Base-by-base conservation (phyloP, 495 filamentous ascomycete species). In the Talaromyces ruber region DNA sequence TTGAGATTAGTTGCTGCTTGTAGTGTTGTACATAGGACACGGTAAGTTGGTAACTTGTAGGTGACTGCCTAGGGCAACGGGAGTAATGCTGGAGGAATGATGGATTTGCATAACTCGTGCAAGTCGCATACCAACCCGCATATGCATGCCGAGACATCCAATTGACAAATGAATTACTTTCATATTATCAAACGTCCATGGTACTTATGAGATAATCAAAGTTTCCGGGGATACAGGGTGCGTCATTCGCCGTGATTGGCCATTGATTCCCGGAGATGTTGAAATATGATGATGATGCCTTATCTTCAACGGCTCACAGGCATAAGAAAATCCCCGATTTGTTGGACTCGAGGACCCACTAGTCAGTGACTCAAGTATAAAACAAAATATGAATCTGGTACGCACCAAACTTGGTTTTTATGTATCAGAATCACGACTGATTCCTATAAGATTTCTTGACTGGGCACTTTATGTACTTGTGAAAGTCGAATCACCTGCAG, bases 51-150 rank as follows among this genome's bases (percentile, higher is more conserved):
- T n/a, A n/a, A n/a, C n/a, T n/a, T n/a, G n/a, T n/a, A n/a, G n/a
- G n/a, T n/a, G n/a, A n/a, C n/a, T 12, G 14, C 12, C 51, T 54
- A 26, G 22, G 51, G 26, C 51, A 54, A 54, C 51, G 51, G 22
- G 51, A 54, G 51, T 2, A 54, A 54, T 54, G 51, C 24, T 54
- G 51, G 51, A 54, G 51, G 51, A 54, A 54, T 54, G 50, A 16
- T 26, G 14, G 9, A 52, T 4, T 1, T 18, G 43, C 16, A 21
- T 47, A 7, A 47, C 1, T 43, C 30, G 6, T 39, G 12, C 2
- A 21, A 47, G 43, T 47, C 16, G 18, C 43, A 47, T 47, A 21
- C 43, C 43, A 18, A 9, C 18, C 43, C n/a, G 18, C n/a, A 47
- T 21, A 47, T 18, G 18, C 43, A 22, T n/a, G 43, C n/a, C 2